Conservation (phyloP, 805 yeast species). For the Kazachstania taianensis region DNA sequence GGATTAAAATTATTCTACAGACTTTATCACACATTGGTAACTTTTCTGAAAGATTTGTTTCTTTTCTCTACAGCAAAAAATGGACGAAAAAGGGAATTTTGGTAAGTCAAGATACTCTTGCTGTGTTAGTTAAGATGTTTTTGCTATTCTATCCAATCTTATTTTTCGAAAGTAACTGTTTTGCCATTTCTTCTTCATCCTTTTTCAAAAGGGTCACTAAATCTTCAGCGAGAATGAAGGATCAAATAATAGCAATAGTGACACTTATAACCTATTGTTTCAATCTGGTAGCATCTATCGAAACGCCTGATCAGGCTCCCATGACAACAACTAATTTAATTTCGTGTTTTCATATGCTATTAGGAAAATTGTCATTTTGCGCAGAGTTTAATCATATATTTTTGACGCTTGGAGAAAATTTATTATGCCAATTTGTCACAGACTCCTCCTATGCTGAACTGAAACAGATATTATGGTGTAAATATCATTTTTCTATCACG, state of each 20-base stretch:
- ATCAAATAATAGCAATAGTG: conserved; percentile 28
- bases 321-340: conserved; percentile 29
- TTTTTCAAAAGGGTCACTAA: conserved; percentile 34
- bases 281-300: conserved; percentile 1
- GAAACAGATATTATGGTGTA: conserved; percentile 69
- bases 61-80: conserved; percentile 16
- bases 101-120: conserved; percentile 8
- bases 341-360: conserved; percentile 56
- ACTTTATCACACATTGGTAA: conserved; percentile 36
- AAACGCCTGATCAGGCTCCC: conserved; percentile 3
- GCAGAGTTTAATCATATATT: conserved; percentile 53
- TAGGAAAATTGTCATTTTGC: conserved; percentile 66
- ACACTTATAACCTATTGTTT: conserved; percentile 9
- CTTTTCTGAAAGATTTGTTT: conserved; percentile 34
- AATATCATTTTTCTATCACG: conserved; percentile 57
- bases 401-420: conserved; percentile 47
- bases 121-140: conserved; percentile 23
- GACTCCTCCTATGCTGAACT: conserved; percentile 53
- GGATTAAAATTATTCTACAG: conserved; percentile 33
- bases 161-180: conserved; percentile 41
- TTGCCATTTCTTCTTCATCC: conserved; percentile 32
- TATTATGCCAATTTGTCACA: conserved; percentile 36
- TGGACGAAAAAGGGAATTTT: conserved; percentile 28
- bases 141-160: conserved; percentile 40
- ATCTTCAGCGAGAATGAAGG: conserved; percentile 38